Evolutionary conservation across 2,329 filamentous ascomycete species (phyloP).

Genomic region (Hymenoscyphus albidus): DNA sequence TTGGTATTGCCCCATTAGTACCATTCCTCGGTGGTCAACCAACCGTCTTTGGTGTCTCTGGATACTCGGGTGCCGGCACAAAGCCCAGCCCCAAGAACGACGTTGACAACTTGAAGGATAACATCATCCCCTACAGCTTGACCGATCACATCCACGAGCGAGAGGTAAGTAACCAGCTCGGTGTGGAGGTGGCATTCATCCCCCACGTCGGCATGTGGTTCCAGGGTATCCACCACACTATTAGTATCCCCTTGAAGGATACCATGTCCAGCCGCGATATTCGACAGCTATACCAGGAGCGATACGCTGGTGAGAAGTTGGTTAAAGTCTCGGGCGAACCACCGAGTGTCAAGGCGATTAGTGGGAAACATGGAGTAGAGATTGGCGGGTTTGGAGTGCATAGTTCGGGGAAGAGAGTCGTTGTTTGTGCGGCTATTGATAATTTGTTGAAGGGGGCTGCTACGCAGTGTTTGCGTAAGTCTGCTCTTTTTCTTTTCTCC

Average conservation of each 20-base stretch:
- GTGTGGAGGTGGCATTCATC: slow-evolving; percentile 73
- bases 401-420: slow-evolving; percentile 81
- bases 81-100: slow-evolving; percentile 96
- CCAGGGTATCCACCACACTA: slow-evolving; percentile 88
- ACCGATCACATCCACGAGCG: slow-evolving; percentile 94
- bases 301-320: slow-evolving; percentile 92
- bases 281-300: slow-evolving; percentile 89
- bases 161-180: slow-evolving; percentile 79
- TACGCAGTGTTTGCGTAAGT: slow-evolving; percentile 84
- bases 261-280: slow-evolving; percentile 89
- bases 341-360: slow-evolving; percentile 80
- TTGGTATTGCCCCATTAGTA: slow-evolving; percentile 80
- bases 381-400: slow-evolving; percentile 96
- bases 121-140: slow-evolving; percentile 85
- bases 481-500: slow-evolving; percentile 31
- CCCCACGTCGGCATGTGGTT: slow-evolving; percentile 98
- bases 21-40: slow-evolving; percentile 73
- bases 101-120: slow-evolving; percentile 74
- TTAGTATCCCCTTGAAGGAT: slow-evolving; percentile 82
- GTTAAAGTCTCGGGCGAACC: slow-evolving; percentile 89
- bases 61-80: slow-evolving; percentile 91
- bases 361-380: slow-evolving; percentile 81
- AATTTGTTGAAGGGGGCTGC: slow-evolving; percentile 91
- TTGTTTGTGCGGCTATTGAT: slow-evolving; percentile 92
- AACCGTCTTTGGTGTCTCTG: slow-evolving; percentile 84